phyloP scores from a whole-genome alignment of 2,329 filamentous ascomycete genomes.

The Davidsoniella neocaledoniae region DNA sequence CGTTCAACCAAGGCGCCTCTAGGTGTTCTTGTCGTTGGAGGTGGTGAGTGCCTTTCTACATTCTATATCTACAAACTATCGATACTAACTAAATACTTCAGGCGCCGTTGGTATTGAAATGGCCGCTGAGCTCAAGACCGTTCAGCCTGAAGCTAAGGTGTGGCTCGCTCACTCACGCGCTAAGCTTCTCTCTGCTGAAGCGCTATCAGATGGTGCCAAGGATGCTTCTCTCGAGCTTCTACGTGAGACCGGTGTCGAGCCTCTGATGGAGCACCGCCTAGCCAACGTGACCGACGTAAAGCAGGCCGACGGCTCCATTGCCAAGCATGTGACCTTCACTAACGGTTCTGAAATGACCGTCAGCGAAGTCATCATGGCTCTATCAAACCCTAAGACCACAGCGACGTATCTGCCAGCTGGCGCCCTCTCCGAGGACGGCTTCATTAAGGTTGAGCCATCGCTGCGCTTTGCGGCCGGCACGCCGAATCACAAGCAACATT shows the following conservation, averaged over 20 bases:
- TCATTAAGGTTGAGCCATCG: conserved; percentile 42
- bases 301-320: conserved; percentile 24
- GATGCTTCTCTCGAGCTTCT: conserved; percentile 42
- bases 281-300: conserved; percentile 29
- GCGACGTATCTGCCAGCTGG: conserved; percentile 43
- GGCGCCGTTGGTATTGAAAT: conserved; percentile 68
- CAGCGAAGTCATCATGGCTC: conserved; percentile 51
- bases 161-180: conserved; percentile 58
- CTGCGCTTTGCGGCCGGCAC: conserved; percentile 29
- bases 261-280: conserved; percentile 45
- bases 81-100: conserved; percentile 15
- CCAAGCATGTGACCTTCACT: conserved; percentile 37
- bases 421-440: conserved; percentile 45
- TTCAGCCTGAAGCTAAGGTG: conserved; percentile 47
- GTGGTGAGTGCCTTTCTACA: conserved; percentile 26
- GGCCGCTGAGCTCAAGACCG: conserved; percentile 57
- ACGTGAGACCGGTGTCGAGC: conserved; percentile 44
- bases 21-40: conserved; percentile 57
- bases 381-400: conserved; percentile 45
- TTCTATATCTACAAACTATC: no score
- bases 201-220: conserved; percentile 52
- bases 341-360: conserved; percentile 43
- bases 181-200: conserved; percentile 56
- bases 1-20: conserved; percentile 32
- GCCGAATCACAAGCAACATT: conserved; percentile 44